Evolutionary conservation across 1,284 basidiomycete genomes (phyloP).

Genomic region (Trichosporon ovoides): DNA sequence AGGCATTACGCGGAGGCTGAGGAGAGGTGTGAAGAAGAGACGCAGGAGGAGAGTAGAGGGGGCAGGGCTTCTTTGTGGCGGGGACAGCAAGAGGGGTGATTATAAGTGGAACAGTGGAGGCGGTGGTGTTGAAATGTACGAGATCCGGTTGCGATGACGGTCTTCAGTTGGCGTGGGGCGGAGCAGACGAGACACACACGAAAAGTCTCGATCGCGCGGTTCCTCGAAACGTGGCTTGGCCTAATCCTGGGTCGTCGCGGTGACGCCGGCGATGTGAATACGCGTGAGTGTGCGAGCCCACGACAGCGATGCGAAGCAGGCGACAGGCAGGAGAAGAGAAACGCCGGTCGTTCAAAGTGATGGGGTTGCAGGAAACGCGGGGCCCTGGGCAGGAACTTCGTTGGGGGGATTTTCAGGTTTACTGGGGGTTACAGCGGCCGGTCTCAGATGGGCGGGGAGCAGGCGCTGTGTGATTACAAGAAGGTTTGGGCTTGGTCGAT

Average conservation of each 20-base stretch:
- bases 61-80: neutral
- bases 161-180: neutral
- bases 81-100: neutral
- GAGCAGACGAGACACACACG: no score
- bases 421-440: conserved; percentile 1
- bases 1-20: conserved; percentile 10
- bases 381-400: conserved; percentile 3
- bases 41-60: no score
- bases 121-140: neutral
- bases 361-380: conserved; percentile 5
- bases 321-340: neutral
- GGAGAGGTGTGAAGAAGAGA: neutral
- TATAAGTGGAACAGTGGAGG: neutral
- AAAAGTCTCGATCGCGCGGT: no score
- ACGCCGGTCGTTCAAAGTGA: neutral
- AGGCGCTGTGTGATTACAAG: neutral
- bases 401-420: neutral
- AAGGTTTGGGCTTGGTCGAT: neutral
- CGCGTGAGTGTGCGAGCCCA: neutral
- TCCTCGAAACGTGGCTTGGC: no score
- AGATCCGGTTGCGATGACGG: neutral
- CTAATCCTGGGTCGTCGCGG: neutral
- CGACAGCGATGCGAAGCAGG: neutral
- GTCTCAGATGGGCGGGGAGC: neutral
- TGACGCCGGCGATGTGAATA: neutral